Evolutionary conservation across 2,329 filamentous ascomycete genomes (phyloP).

Genomic region (Ilyonectria robusta): DNA sequence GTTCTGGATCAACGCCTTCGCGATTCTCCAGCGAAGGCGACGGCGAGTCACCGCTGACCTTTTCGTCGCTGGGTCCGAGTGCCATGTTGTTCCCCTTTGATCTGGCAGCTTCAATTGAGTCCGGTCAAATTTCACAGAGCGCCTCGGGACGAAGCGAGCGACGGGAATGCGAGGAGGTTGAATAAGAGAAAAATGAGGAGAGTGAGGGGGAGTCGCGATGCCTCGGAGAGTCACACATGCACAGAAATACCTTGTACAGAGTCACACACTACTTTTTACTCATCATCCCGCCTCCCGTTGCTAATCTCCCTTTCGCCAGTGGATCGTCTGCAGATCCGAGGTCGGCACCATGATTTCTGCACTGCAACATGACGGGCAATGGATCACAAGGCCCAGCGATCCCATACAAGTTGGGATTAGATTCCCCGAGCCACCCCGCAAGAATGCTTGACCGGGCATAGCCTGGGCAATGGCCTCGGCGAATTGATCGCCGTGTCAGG

Average conservation of each 20-base stretch:
- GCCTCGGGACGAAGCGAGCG: not conserved
- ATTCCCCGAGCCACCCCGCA: slow-evolving; percentile 24
- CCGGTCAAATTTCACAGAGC: slow-evolving; percentile 1
- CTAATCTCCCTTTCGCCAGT: slow-evolving; percentile 26
- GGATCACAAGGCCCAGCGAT: slow-evolving; percentile 24
- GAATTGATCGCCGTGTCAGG: slow-evolving; percentile 7
- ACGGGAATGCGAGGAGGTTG: not conserved
- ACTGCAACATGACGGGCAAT: slow-evolving; percentile 6
- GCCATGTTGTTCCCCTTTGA: slow-evolving; percentile 31
- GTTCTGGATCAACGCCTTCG: slow-evolving; percentile 39
- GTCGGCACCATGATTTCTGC: slow-evolving; percentile 22
- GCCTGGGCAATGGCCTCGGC: slow-evolving; percentile 14
- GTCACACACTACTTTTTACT: slow-evolving; percentile 14
- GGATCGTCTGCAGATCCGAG: slow-evolving; percentile 27
- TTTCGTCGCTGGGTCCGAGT: slow-evolving; percentile 35
- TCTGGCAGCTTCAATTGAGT: slow-evolving; percentile 17
- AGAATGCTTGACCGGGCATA: slow-evolving; percentile 14
- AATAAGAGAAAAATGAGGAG: not conserved
- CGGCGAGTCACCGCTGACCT: slow-evolving; percentile 36
- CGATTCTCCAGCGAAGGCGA: slow-evolving; percentile 32
- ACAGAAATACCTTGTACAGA: slow-evolving; percentile 12
- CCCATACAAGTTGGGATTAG: slow-evolving; percentile 23
- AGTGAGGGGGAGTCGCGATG: slow-evolving; percentile 11
- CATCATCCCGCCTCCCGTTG: not conserved
- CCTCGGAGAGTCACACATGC: slow-evolving; percentile 14